Conservation (phyloP, 2,329 filamentous ascomycete genomes). For the Pseudogymnoascus sp. region DNA sequence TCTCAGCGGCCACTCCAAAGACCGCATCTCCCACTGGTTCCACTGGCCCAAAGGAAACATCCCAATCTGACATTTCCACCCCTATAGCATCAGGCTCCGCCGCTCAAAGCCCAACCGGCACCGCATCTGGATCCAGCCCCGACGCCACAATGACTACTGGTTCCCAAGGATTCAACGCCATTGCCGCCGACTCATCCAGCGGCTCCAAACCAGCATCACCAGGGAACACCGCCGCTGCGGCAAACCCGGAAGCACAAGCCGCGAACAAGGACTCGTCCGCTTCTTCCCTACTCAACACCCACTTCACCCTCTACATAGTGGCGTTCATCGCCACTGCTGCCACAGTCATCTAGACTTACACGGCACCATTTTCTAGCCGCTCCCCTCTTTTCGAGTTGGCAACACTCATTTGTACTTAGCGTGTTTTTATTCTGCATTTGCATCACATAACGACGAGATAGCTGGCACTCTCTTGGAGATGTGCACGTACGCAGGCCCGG, state of each 20-base stretch:
- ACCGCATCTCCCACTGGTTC: neutral
- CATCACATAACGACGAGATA: conserved; percentile 5
- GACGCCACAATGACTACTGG: neutral
- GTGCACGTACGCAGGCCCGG: neutral
- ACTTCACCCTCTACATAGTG: neutral
- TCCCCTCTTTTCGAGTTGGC: neutral
- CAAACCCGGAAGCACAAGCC: neutral
- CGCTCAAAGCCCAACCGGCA: neutral
- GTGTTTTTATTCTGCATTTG: conserved; percentile 3
- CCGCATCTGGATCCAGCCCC: neutral
- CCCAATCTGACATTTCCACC: neutral
- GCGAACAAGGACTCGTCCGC: neutral
- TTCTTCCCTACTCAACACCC: neutral
- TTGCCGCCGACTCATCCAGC: neutral
- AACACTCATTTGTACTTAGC: conserved; percentile 2
- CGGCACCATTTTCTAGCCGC: neutral
- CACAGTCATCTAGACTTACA: neutral
- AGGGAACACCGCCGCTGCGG: neutral
- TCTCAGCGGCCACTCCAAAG: neutral
- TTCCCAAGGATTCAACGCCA: neutral
- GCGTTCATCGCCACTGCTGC: neutral
- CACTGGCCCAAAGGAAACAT: neutral
- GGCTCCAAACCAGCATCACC: neutral
- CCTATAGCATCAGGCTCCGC: neutral
- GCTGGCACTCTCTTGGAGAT: neutral